Base-by-base conservation (phyloP, 306 rosid genomes). In the Pueraria montana region DNA sequence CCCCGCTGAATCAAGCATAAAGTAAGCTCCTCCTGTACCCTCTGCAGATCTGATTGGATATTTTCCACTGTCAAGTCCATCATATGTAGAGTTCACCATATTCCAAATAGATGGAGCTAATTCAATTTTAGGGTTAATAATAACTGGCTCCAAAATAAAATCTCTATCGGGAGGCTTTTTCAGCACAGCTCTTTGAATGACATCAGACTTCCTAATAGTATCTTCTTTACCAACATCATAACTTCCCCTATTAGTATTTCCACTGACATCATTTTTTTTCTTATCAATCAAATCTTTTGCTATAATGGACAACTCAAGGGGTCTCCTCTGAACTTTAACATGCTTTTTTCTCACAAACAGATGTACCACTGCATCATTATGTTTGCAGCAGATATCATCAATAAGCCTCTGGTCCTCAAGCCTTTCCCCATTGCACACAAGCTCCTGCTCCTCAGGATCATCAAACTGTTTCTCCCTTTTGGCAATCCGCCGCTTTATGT, bases 11-110 rank as follows among this genome's bases (percentile, higher is more conserved):
- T 92, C 93, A 59, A 82, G 86, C 94, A 94, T 94, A 84, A 94
- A 89, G 88, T 94, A 94, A 24, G 92, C 98, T 74, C 98, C 98
- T 18, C 98, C 98, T 0, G 92, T 92, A 66, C 98, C 98, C 69
- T 92, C 98, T 71, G 87, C 82, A 36, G 98, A 94, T 82, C 92
- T 87, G 63, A 91, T 74, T 5, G 98, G 98, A 82, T 70, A 16
- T 46, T 88, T 83, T 63, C 93, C 97, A 40, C 69, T 38, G 38
- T 72, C 84, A 23, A 94, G 83, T 32, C 98, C 98, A 49, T 86
- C 90, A 62, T 48, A 82, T 11, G 98, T 80, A 23, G 90, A 89
- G 83, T 89, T 62, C 12, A 94, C 64, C 96, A 94, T 82, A 84
- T 91, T 87, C 91, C 82, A 62, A 50, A 91, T 83, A 32, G 18